These are phyloP conservation scores for Citrullus mucosospermus DNA, from an alignment of 306 rosid genomes.

Conservation along the genomic window DNA sequence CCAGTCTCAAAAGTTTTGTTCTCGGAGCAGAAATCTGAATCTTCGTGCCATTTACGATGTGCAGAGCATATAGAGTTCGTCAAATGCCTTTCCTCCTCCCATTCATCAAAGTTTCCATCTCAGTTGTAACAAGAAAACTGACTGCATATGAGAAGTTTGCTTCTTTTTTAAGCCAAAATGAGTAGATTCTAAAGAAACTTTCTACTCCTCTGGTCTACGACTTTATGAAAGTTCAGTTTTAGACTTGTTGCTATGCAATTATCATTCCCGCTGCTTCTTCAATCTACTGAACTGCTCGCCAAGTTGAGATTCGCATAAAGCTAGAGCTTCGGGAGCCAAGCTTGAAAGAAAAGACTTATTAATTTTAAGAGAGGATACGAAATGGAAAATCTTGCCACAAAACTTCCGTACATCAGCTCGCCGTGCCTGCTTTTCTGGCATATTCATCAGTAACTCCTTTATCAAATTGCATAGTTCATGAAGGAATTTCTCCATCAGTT, in stretches of 20 bases:
- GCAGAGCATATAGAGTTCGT: neutral
- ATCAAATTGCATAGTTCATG: slow-evolving; percentile 34
- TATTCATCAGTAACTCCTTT: slow-evolving; percentile 48
- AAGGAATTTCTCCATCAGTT: slow-evolving; percentile 35
- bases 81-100: neutral
- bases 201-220: neutral
- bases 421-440: slow-evolving; percentile 60
- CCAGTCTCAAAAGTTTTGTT: neutral
- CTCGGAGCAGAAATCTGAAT: neutral
- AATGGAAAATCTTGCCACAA: slow-evolving; percentile 39
- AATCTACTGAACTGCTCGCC: slow-evolving; percentile 40
- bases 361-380: slow-evolving; percentile 31
- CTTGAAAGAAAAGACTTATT: slow-evolving; percentile 29
- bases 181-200: neutral
- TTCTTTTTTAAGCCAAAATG: neutral
- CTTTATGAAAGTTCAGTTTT: neutral
- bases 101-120: neutral
- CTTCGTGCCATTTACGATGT: neutral
- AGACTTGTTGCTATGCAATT: neutral
- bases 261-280: slow-evolving; percentile 26
- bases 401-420: slow-evolving; percentile 51
- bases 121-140: neutral
- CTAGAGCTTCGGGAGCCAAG: slow-evolving; percentile 38
- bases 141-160: neutral
- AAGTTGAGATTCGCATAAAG: slow-evolving; percentile 45